Percentiles rank a stretch among this genome's conserved stretches.
Conservation (phyloP, 805 yeast genomes). For the Starmerella stellata region DNA sequence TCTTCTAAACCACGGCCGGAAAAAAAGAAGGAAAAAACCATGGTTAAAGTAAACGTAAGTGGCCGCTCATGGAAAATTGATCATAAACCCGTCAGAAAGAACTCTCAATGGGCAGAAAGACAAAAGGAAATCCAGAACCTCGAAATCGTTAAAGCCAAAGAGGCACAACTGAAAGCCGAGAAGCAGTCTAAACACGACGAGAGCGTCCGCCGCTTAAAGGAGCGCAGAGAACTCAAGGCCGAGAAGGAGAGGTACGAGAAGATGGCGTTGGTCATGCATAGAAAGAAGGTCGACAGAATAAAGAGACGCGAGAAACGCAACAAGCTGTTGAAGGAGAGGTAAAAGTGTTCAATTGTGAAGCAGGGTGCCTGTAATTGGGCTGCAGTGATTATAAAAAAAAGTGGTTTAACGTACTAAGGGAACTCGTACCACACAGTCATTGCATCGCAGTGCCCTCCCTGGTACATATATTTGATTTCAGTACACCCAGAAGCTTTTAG, state of each 20-base stretch:
- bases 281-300: slow-evolving; percentile 77
- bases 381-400: no score
- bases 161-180: slow-evolving; percentile 61
- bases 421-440: slow-evolving; percentile 9
- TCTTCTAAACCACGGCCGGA: no score
- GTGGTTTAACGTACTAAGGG: not conserved
- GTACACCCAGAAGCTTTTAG: slow-evolving; percentile 11
- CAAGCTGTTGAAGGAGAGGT: slow-evolving; percentile 81
- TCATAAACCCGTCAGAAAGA: slow-evolving; percentile 24
- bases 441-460: slow-evolving; percentile 9
- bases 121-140: slow-evolving; percentile 49
- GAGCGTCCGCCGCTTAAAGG: slow-evolving; percentile 31
- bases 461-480: slow-evolving; percentile 11
- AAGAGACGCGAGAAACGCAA: slow-evolving; percentile 87
- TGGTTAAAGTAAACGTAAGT: slow-evolving; percentile 19
- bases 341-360: no score
- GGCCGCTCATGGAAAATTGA: slow-evolving; percentile 26
- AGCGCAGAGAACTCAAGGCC: slow-evolving; percentile 60
- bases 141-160: slow-evolving; percentile 45
- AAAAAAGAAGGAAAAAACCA: no score
- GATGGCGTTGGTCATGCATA: slow-evolving; percentile 74
- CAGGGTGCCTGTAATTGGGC: no score
- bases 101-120: slow-evolving; percentile 43
- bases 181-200: slow-evolving; percentile 42
- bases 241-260: slow-evolving; percentile 77